Base-by-base conservation (phyloP, 129 eudicot genomes). In the Flaveria sonorensis region DNA sequence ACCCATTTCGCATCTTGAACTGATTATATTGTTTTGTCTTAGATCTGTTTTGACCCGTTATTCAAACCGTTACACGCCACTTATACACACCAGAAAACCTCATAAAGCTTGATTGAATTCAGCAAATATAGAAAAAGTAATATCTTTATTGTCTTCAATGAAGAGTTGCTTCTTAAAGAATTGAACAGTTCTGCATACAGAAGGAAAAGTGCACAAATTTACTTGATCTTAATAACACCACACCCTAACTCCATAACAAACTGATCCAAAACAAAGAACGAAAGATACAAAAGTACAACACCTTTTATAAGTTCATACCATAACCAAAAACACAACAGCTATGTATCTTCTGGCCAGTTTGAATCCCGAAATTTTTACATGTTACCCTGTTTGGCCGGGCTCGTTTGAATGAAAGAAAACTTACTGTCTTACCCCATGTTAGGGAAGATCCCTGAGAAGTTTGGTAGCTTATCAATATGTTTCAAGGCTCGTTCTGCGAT, bases 381-480 rank as follows among this genome's bases (percentile, higher is more conserved):
- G n/a, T 10, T 10, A 47, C 16, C 13, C 52, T 12, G 15, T 47
- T 12, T 47, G 53, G 53, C 53, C 53, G 4, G 16, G 16, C 16
- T 47, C n/a, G n/a, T 48, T 53, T 53, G 24, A 19, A 52, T n/a
- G 60, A 52, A 24, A 4, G 10, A 9, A 21, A 59, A 59, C 32
- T 59, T 63, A 20, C 43, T 15, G 61, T 59, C 47, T 82, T 65
- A 83, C 68, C 83, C 84, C 69, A 26, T 68, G 72, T 81, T 87
- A 8, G 92, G 89, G 67, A 88, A 90, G 50, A 90, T 66, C 45
- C 92, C 89, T 0, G 95, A 93, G 79, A 93, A 93, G 79, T 93
- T 90, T 0, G 97, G 98, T 47, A 90, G 85, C 82, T 80, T 93
- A 68, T 90, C 97, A 1, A 93, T 85, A 50, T 90, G 95, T 83